These are phyloP conservation scores for Groenewaldozyma sp. DNA, from an alignment of 1,139 yeast genomes.

Conservation along the genomic window DNA sequence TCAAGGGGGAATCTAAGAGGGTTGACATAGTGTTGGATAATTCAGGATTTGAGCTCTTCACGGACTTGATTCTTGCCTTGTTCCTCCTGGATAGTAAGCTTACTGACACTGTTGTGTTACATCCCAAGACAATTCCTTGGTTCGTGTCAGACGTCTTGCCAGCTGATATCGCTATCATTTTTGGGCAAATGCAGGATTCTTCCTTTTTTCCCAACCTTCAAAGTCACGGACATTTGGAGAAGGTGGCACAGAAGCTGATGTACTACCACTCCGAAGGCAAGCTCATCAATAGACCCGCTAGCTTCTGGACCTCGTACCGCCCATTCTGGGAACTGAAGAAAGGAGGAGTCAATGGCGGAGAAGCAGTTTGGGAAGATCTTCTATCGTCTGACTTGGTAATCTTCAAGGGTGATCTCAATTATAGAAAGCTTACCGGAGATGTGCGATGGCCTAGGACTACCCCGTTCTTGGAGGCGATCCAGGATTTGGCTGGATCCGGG, in stretches of 20 bases:
- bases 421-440: constrained; percentile 88
- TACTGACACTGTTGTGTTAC: constrained; percentile 58
- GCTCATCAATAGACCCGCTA: constrained; percentile 50
- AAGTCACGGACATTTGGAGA: constrained; percentile 35
- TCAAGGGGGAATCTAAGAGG: constrained; percentile 31
- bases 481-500: constrained; percentile 49
- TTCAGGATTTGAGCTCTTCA: constrained; percentile 89
- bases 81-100: constrained; percentile 67
- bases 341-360: constrained; percentile 49
- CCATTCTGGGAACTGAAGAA: constrained; percentile 59
- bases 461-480: constrained; percentile 60
- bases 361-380: constrained; percentile 42
- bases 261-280: constrained; percentile 41
- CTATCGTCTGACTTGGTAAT: constrained; percentile 59
- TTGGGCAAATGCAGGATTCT: constrained; percentile 47
- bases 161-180: constrained; percentile 57
- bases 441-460: constrained; percentile 81
- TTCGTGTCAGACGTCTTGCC: constrained; percentile 94
- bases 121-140: constrained; percentile 91
- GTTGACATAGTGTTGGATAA: constrained; percentile 88
- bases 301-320: constrained; percentile 80
- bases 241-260: constrained; percentile 43
- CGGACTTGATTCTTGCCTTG: constrained; percentile 69
- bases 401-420: constrained; percentile 92
- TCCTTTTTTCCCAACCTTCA: constrained; percentile 44